Conservation (phyloP, 2,329 filamentous ascomycete species). For the Ceratocystis cubensis region DNA sequence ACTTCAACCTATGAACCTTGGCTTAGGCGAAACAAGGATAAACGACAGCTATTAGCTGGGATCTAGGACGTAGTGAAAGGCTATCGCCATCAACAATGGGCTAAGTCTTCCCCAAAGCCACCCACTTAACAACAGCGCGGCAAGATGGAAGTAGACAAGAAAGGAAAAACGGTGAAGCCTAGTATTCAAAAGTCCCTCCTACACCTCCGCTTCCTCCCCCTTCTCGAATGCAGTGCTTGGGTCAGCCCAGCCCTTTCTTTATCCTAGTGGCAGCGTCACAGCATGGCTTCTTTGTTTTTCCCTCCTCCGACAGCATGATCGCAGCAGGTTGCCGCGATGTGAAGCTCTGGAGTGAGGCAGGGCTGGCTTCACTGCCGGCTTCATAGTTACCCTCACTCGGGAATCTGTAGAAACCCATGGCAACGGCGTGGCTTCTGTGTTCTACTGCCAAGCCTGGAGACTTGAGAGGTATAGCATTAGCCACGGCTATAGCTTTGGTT, state of each 20-base stretch:
- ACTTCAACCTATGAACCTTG: neutral
- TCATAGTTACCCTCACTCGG: no score
- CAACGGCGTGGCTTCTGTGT: no score
- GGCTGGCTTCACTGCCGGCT: neutral
- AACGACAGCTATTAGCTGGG: no score
- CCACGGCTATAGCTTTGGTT: neutral
- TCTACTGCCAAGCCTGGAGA: no score
- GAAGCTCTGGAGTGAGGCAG: neutral
- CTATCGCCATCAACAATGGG: no score
- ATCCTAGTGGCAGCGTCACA: neutral
- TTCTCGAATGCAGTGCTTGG: neutral
- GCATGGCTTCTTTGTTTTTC: no score
- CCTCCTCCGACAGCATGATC: neutral
- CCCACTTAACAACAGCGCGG: neutral
- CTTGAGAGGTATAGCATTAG: neutral
- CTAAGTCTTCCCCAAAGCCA: neutral
- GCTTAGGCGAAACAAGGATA: neutral
- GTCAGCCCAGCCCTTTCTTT: neutral
- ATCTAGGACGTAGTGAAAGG: no score
- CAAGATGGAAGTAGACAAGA: neutral
- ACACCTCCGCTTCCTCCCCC: neutral
- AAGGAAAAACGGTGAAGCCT: neutral
- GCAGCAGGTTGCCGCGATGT: neutral
- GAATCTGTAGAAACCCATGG: no score
- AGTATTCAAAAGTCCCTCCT: constrained; percentile 4